These are phyloP conservation scores for Malassezia sympodialis DNA, from an alignment of 1,284 basidiomycete genomes.

Conservation along the genomic window DNA sequence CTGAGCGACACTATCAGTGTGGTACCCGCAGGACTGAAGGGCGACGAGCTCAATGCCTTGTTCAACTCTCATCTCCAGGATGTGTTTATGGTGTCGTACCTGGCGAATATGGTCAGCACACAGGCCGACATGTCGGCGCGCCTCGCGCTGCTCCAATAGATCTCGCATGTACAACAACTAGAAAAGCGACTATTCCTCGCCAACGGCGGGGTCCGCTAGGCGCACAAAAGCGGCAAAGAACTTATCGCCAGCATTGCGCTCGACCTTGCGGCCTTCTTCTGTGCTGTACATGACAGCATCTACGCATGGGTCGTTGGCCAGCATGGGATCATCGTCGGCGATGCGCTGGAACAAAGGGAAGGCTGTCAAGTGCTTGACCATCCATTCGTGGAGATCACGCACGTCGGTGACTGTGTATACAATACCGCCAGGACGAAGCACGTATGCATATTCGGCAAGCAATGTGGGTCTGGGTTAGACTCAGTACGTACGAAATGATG, in stretches of 20 bases:
- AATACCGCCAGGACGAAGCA: conserved; percentile 78
- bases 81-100: conserved; percentile 84
- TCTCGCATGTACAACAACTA: neutral
- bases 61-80: conserved; percentile 57
- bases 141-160: conserved; percentile 62
- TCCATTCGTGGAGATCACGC: conserved; percentile 86
- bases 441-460: conserved; percentile 82
- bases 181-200: conserved; percentile 15
- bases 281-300: conserved; percentile 50
- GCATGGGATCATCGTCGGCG: conserved; percentile 56
- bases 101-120: conserved; percentile 82
- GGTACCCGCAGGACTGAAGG: conserved; percentile 36
- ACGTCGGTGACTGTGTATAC: conserved; percentile 98
- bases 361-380: conserved; percentile 71
- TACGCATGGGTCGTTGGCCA: conserved; percentile 52
- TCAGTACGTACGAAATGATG: conserved; percentile 64
- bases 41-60: conserved; percentile 35
- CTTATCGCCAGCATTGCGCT: conserved; percentile 79
- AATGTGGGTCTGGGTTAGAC: conserved; percentile 58
- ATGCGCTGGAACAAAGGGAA: conserved; percentile 80
- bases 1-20: conserved; percentile 65
- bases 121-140: conserved; percentile 88
- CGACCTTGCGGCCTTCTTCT: conserved; percentile 94
- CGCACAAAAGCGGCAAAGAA: conserved; percentile 70
- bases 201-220: conserved; percentile 22